phyloP scores from a whole-genome alignment of 2,329 filamentous ascomycete species.

The Talaromyces sp. region DNA sequence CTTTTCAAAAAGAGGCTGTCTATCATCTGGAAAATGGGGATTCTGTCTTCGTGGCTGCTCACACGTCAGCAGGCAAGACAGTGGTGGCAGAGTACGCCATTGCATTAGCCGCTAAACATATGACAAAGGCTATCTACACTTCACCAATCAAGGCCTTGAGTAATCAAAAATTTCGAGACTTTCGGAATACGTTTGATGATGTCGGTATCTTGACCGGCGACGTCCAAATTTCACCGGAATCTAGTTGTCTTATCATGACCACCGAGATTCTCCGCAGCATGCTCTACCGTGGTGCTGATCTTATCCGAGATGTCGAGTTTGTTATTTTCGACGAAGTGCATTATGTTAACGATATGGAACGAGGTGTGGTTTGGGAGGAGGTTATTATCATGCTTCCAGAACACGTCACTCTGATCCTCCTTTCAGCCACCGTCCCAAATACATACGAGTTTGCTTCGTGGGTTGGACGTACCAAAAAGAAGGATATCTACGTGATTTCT shows the following conservation, averaged over 20 bases:
- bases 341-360: slow-evolving; percentile 93
- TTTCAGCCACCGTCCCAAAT: slow-evolving; percentile 95
- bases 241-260: slow-evolving; percentile 98
- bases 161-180: slow-evolving; percentile 98
- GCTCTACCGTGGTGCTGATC: slow-evolving; percentile 91
- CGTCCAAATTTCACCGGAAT: slow-evolving; percentile 95
- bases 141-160: slow-evolving; percentile 97
- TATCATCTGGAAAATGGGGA: slow-evolving; percentile 96
- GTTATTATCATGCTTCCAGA: slow-evolving; percentile 99
- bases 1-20: slow-evolving; percentile 96
- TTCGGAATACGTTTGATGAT: slow-evolving; percentile 83
- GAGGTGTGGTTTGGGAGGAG: slow-evolving; percentile 98
- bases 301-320: slow-evolving; percentile 96
- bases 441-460: slow-evolving; percentile 97
- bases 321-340: slow-evolving; percentile 99
- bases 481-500: slow-evolving; percentile 98
- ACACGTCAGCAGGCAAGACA: slow-evolving; percentile 96
- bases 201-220: slow-evolving; percentile 96
- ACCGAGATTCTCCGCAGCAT: slow-evolving; percentile 97
- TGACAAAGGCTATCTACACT: slow-evolving; percentile 99
- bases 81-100: slow-evolving; percentile 98
- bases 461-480: slow-evolving; percentile 97
- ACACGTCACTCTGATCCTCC: slow-evolving; percentile 88
- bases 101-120: slow-evolving; percentile 91
- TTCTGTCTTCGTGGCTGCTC: slow-evolving; percentile 94